Conservation (phyloP, 176 grass and related monocot genomes). For the Urochloa ruziziensis region DNA sequence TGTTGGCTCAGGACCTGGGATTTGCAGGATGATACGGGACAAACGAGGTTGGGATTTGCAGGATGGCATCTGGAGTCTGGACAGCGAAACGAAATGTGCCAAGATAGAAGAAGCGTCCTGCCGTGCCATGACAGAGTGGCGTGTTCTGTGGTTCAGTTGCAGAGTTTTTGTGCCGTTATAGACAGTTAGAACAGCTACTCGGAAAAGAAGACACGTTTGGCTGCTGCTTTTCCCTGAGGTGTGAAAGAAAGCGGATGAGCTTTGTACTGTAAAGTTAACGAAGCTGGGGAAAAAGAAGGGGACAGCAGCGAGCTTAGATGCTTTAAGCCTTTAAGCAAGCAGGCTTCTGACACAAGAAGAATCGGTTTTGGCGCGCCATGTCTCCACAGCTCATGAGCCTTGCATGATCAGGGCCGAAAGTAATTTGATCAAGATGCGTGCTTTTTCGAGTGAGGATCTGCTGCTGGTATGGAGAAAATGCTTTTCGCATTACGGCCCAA, state of each 20-base stretch:
- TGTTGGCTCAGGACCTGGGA: too few relatives aligned
- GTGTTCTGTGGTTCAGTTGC: background rate
- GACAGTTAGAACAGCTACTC: background rate
- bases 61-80: too few relatives aligned
- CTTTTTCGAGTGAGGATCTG: background rate
- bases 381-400: background rate
- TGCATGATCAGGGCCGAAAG: background rate
- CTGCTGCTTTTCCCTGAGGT: background rate
- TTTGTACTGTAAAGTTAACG: conserved; percentile 45
- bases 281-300: conserved; percentile 22
- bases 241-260: conserved; percentile 34
- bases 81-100: background rate
- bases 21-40: too few relatives aligned
- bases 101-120: background rate
- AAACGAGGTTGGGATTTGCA: too few relatives aligned
- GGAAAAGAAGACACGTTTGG: background rate
- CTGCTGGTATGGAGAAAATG: background rate
- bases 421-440: background rate
- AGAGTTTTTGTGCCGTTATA: background rate
- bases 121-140: too few relatives aligned
- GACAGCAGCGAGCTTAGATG: conserved; percentile 10
- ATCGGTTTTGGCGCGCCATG: conserved; percentile 18
- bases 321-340: conserved; percentile 37
- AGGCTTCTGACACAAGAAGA: conserved; percentile 48
- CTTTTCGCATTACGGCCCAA: background rate